phyloP scores from a whole-genome alignment of 2,329 filamentous ascomycete species.

The Exserohilum rostratum region DNA sequence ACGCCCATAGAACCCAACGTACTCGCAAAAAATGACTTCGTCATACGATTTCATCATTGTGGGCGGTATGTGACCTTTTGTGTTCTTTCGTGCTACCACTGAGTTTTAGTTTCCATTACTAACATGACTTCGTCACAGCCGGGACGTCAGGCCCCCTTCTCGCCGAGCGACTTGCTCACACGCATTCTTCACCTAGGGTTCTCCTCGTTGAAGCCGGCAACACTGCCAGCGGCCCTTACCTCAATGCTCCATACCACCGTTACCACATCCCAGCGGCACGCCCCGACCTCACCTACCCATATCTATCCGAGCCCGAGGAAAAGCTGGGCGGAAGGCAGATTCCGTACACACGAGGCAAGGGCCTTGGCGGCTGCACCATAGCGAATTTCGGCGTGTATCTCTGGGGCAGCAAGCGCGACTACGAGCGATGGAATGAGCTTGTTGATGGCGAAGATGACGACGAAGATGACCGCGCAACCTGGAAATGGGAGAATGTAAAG shows the following conservation, averaged over 20 bases:
- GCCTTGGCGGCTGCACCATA: slow-evolving; percentile 57
- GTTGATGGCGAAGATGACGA: slow-evolving; percentile 50
- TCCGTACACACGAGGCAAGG: slow-evolving; percentile 54
- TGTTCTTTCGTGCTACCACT: not conserved
- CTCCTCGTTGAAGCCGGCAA: slow-evolving; percentile 67
- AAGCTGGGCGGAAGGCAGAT: slow-evolving; percentile 51
- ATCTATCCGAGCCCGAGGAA: slow-evolving; percentile 46
- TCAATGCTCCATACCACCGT: slow-evolving; percentile 59
- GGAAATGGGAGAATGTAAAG: slow-evolving; percentile 61
- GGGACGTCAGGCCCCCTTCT: slow-evolving; percentile 66
- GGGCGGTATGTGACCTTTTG: slow-evolving; percentile 35
- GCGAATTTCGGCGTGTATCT: slow-evolving; percentile 53
- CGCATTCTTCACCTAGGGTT: slow-evolving; percentile 57
- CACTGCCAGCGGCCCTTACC: slow-evolving; percentile 53
- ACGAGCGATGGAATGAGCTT: slow-evolving; percentile 64
- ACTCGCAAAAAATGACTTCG: slow-evolving; percentile 16
- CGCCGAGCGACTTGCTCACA: slow-evolving; percentile 59
- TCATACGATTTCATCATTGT: slow-evolving; percentile 51
- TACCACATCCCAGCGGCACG: slow-evolving; percentile 55
- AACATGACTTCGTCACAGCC: slow-evolving; percentile 43
- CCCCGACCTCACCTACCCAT: slow-evolving; percentile 58
- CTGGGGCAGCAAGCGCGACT: slow-evolving; percentile 64
- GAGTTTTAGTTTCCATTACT: not conserved
- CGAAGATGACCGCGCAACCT: slow-evolving; percentile 61
- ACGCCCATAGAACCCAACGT: too few relatives aligned